Conservation (phyloP, 2,329 filamentous ascomycete genomes). For the Penicillium sp. region DNA sequence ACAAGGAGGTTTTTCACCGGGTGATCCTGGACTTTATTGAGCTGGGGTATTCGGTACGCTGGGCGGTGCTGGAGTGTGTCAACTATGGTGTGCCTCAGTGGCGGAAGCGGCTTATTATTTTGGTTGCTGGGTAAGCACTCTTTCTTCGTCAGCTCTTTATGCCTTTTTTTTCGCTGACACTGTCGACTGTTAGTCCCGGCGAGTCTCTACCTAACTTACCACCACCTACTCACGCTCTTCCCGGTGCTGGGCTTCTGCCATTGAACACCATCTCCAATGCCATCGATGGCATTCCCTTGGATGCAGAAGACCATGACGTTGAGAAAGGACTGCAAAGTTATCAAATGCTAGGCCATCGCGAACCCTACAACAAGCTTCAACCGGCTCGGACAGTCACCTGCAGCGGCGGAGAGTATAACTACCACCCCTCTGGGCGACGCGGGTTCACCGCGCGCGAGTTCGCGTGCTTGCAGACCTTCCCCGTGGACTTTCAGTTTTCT, state of each 20-base stretch:
- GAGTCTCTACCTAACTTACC: constrained; percentile 68
- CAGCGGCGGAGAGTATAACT: constrained; percentile 56
- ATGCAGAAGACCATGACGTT: constrained; percentile 46
- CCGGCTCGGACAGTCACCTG: constrained; percentile 63
- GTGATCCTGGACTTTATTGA: constrained; percentile 64
- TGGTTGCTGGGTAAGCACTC: constrained; percentile 51
- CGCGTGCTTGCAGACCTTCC: constrained; percentile 69
- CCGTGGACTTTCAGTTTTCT: constrained; percentile 57
- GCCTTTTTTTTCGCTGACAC: no score
- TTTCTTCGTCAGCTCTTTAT: no score
- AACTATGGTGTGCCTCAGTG: constrained; percentile 52
- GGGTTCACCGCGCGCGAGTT: constrained; percentile 66
- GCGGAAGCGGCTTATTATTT: constrained; percentile 51
- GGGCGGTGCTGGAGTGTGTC: constrained; percentile 57
- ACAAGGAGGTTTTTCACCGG: constrained; percentile 56
- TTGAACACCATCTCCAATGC: constrained; percentile 44
- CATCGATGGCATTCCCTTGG: constrained; percentile 41
- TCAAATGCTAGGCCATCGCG: not conserved
- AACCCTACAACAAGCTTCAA: constrained; percentile 48
- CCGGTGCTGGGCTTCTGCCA: constrained; percentile 30
- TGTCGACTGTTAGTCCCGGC: constrained; percentile 57
- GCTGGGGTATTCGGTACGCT: constrained; percentile 66
- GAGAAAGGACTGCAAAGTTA: constrained; percentile 21
- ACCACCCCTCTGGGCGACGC: constrained; percentile 63
- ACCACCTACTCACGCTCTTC: constrained; percentile 53